These are phyloP conservation scores for Flaveria robusta DNA, from an alignment of 129 eudicot species.

Conservation along the genomic window DNA sequence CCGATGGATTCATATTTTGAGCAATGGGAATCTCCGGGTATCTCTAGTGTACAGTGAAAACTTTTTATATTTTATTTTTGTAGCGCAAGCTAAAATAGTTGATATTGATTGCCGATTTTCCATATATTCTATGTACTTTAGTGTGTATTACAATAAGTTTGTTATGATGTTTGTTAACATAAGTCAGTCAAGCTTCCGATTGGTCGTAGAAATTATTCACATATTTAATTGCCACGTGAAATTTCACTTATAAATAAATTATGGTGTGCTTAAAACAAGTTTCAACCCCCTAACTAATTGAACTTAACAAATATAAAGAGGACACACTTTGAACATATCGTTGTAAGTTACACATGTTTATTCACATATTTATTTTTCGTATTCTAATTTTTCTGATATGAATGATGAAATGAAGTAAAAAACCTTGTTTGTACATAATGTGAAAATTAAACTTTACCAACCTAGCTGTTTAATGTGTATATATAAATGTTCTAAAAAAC, in stretches of 20 bases:
- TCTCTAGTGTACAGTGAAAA: not conserved
- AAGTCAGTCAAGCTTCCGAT: constrained; percentile 4
- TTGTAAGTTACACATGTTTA: too few species aligned
- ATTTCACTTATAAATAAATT: not conserved
- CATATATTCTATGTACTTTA: not conserved
- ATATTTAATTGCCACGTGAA: constrained; percentile 12
- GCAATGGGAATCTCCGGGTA: too few species aligned
- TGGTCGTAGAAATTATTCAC: not conserved
- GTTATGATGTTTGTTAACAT: constrained; percentile 13
- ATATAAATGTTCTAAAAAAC: too few species aligned
- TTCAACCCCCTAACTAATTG: not conserved
- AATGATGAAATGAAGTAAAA: too few species aligned
- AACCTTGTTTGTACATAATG: too few species aligned
- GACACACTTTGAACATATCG: too few species aligned
- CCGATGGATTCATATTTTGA: too few species aligned
- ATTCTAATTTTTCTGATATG: too few species aligned
- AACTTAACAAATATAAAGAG: not conserved
- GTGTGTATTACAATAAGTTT: not conserved
- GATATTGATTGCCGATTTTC: not conserved
- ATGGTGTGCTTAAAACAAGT: not conserved
- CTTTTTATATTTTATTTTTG: not conserved
- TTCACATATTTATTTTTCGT: too few species aligned
- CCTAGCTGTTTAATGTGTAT: too few species aligned
- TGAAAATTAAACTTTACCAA: too few species aligned
- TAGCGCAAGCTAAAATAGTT: not conserved